These are phyloP conservation scores for Macadamia tetraphylla DNA, from an alignment of 164 flowering plant genomes.

Conservation along the genomic window DNA sequence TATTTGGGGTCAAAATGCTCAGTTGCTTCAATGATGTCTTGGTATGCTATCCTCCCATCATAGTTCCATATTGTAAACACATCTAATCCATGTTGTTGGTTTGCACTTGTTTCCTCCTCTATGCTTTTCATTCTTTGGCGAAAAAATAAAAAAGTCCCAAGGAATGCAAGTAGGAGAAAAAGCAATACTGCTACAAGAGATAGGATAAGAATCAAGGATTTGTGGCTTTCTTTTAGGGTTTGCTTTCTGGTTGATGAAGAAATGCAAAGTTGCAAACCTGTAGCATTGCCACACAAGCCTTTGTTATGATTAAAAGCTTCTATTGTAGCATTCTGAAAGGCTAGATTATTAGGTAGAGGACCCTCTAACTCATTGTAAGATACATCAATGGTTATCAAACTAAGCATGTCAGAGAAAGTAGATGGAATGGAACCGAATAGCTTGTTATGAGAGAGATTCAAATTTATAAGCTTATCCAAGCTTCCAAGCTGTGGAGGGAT, in stretches of 20 bases:
- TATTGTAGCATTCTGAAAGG: slow-evolving; percentile 1
- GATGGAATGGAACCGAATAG: slow-evolving; percentile 10
- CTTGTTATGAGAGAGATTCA: slow-evolving; percentile 9
- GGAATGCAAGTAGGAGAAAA: background rate
- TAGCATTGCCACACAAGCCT: slow-evolving; percentile 17
- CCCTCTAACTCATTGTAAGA: slow-evolving; percentile 9
- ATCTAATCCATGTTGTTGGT: background rate
- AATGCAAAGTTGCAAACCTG: slow-evolving; percentile 3
- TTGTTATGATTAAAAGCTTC: slow-evolving; percentile 3
- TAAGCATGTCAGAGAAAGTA: background rate
- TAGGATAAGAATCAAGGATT: background rate
- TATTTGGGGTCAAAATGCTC: slow-evolving; percentile 4
- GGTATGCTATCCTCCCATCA: background rate
- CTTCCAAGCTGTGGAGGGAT: background rate
- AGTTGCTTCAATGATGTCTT: slow-evolving; percentile 2
- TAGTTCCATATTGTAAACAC: slow-evolving; percentile 1
- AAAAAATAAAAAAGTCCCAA: background rate
- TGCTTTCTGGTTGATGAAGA: too few species aligned
- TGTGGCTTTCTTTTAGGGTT: background rate
- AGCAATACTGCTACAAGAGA: background rate
- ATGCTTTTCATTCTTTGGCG: background rate
- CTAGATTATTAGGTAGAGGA: slow-evolving; percentile 4
- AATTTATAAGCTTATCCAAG: background rate
- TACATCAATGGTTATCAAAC: slow-evolving; percentile 2
- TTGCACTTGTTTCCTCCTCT: background rate